Percentiles rank a stretch among this genome's conserved stretches.
Conservation (phyloP, 2,329 filamentous ascomycete genomes). For the Dothistroma pini region DNA sequence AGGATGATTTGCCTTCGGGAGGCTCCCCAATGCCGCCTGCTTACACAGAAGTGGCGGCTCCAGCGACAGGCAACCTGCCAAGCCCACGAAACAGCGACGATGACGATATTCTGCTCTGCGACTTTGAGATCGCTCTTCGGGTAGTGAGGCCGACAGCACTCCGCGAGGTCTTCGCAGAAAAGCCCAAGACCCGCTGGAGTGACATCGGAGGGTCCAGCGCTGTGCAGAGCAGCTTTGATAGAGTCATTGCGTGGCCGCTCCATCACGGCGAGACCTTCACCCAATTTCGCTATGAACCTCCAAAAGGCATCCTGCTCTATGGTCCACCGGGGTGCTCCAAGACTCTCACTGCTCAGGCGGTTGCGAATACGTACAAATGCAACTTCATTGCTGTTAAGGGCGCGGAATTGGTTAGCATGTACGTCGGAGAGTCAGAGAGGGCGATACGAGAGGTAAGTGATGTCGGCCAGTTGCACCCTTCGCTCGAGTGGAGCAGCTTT, state of each 20-base stretch:
- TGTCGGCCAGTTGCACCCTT: neutral
- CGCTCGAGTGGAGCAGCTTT: neutral
- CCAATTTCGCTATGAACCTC: slow-evolving; percentile 54
- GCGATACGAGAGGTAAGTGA: slow-evolving; percentile 61
- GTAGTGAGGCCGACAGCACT: slow-evolving; percentile 78
- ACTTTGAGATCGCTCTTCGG: slow-evolving; percentile 60
- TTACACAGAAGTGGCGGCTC: slow-evolving; percentile 10
- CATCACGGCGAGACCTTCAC: slow-evolving; percentile 53
- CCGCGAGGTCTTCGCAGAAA: slow-evolving; percentile 83
- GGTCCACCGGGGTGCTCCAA: slow-evolving; percentile 94
- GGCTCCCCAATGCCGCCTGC: slow-evolving; percentile 17
- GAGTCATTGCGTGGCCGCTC: slow-evolving; percentile 57
- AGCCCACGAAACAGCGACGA: neutral
- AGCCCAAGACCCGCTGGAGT: slow-evolving; percentile 77
- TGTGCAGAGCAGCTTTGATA: slow-evolving; percentile 61
- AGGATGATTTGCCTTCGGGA: slow-evolving; percentile 18
- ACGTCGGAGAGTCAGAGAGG: slow-evolving; percentile 90
- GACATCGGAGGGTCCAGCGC: slow-evolving; percentile 83
- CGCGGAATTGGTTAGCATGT: slow-evolving; percentile 91
- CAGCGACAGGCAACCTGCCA: neutral
- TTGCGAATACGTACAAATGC: slow-evolving; percentile 84
- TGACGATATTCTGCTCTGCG: neutral
- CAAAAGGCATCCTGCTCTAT: slow-evolving; percentile 83
- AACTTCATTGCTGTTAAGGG: slow-evolving; percentile 96
- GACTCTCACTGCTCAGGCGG: slow-evolving; percentile 84